phyloP scores from a whole-genome alignment of 139 green algal genomes.

The Choricystis sp. region DNA sequence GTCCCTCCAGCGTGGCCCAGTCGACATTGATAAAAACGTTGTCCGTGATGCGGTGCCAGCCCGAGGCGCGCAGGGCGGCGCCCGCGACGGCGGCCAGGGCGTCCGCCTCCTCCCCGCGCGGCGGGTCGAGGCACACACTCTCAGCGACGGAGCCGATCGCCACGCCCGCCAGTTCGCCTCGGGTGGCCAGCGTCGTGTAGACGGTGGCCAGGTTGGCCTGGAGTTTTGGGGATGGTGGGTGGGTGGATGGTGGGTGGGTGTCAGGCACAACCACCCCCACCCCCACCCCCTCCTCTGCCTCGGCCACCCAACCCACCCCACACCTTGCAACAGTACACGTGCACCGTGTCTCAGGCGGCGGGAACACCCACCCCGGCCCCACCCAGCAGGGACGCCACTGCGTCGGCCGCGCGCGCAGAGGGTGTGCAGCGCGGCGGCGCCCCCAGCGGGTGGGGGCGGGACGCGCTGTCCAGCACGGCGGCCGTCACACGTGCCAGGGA shows the following conservation, averaged over 20 bases:
- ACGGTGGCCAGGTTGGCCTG: neutral
- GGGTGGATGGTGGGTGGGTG: neutral
- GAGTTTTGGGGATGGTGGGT: neutral
- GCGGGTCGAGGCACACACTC: no score
- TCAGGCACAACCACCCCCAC: neutral
- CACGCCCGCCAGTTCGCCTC: neutral
- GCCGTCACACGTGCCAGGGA: no score
- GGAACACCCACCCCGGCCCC: neutral
- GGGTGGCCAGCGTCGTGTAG: neutral
- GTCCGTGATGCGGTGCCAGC: no score
- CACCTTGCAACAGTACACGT: neutral
- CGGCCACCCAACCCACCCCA: no score
- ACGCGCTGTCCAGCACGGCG: no score
- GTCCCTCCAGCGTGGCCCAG: no score
- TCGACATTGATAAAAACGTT: no score
- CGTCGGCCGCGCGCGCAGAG: neutral
- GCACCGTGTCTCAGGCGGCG: neutral
- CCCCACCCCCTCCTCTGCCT: neutral
- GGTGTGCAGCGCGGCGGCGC: no score
- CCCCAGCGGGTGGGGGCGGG: no score
- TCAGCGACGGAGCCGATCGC: neutral
- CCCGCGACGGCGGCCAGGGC: no score
- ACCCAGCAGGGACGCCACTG: neutral
- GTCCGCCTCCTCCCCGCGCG: no score
- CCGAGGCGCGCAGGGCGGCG: no score